Conservation (phyloP, 495 filamentous ascomycete species). For the Lophiostoma macrostomum region DNA sequence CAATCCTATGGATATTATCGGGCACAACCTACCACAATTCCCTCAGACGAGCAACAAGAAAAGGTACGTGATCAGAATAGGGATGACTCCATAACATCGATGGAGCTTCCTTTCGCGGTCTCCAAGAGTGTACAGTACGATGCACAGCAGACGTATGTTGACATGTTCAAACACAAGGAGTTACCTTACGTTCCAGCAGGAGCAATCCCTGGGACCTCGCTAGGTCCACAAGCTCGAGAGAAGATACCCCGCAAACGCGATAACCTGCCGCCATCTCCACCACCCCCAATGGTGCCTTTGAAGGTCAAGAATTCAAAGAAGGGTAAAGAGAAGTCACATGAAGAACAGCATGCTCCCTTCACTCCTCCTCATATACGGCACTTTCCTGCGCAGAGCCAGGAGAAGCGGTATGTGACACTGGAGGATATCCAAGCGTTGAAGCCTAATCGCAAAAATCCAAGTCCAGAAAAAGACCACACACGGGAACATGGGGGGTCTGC, state of each 20-base stretch:
- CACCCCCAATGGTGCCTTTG: conserved; percentile 4
- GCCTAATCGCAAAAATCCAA: neutral
- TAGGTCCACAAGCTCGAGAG: too few species aligned
- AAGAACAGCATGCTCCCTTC: too few species aligned
- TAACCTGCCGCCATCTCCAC: conserved; percentile 1
- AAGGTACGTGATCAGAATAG: neutral
- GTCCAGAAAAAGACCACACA: neutral
- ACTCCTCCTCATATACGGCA: neutral
- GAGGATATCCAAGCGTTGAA: conserved; percentile 2
- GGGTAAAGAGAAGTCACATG: too few species aligned
- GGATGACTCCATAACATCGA: neutral
- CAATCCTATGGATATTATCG: too few species aligned
- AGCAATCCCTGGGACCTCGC: too few species aligned
- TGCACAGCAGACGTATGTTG: neutral
- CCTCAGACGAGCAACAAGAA: neutral
- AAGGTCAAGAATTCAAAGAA: too few species aligned
- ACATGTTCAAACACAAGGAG: conserved; percentile 5
- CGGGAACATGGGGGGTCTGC: neutral
- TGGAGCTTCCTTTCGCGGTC: neutral
- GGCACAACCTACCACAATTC: neutral
- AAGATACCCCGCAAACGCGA: neutral
- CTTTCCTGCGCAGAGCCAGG: too few species aligned
- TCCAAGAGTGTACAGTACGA: conserved; percentile 17
- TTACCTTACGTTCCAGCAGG: too few species aligned
- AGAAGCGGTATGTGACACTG: neutral